Base-by-base conservation (phyloP, 805 yeast species). In the Priceomyces medius region DNA sequence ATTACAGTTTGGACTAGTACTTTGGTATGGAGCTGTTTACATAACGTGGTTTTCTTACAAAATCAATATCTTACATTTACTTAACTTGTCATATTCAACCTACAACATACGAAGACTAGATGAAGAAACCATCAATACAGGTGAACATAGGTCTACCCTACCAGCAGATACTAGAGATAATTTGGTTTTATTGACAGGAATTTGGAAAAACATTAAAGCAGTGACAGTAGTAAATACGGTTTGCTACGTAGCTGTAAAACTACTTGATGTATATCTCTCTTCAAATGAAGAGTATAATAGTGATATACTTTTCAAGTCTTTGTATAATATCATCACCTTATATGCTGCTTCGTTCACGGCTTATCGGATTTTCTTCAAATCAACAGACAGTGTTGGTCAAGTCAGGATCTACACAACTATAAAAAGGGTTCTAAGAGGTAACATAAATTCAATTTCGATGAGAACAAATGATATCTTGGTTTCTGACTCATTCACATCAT, bases 401-500 rank as follows among this genome's bases (percentile, higher is more conserved):
- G 45, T 48, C 38, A 58, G 88, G 29, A 60, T 82, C 14, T 56
- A 66, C 32, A 54, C 71, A 16, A 77, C 87, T 0, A 48, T 81
- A 29, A 64, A 63, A 38, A 66, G 95, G 38, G 67, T 86, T 3
- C 38, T 74, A 4, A 38, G 56, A 2, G 95, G 95, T 2, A 69
- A 73, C 2, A 79, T 88, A 23, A 83, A 84, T 53, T 61, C 68
- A 8, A 51, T 61, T 12, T 73, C 74, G 12, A 63, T 77, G 58
- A 68, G 96, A 52, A 77, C 85, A 13, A 85, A 86, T 41, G 97
- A 91, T 57, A 85, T 91, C 28, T 62, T 93, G 35, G 59, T 90
- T 10, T 80, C 96, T 6, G 99, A 91, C 65, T 80, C 89, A 4
- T 67, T 93, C 35, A 85, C 95, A 0, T 88, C 97, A 0, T 88